Base-by-base conservation (phyloP, 306 rosid genomes). In the Quercus mongolica region DNA sequence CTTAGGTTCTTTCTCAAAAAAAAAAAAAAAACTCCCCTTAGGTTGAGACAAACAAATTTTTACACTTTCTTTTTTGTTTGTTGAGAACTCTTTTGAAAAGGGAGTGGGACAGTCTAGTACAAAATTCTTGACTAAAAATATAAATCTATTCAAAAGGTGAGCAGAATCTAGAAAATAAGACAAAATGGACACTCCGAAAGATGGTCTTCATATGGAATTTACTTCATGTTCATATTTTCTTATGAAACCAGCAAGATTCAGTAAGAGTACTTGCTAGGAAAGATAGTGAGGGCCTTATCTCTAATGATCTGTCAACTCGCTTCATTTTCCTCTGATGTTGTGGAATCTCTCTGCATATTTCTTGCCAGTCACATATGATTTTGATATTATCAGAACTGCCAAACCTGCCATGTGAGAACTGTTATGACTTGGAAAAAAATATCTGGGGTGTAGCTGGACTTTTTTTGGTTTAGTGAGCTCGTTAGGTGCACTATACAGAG, bases 391-490 rank as follows among this genome's bases (percentile, higher is more conserved):
- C 79, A 75, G 82, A 82, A 61, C 23, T 74, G 73, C 78, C 77
- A 87, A 38, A 82, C 76, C 78, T 72, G 56, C 78, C 86, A 55
- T 75, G 67, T 76, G 90, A 84, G 76, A 87, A 85, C 54, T 67
- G 57, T 75, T 85, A 82, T 76, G 89, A 91, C 78, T 76, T 80
- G 77, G 92, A 89, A 69, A 98, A 92, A 80, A 97, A 95, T 83
- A 86, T 90, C 76, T 92, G 97, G 97, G 99, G 96, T 84, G 88
- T 95, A 81, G 90, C 98, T 84, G 99, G 99, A 80, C 92, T 95
- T 83, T 92, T 74, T 86, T 92, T 82, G 98, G 99, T 83, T 86
- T 92, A 87, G 92, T 91, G 20, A 85, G 86, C 73, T 84, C 92
- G 59, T 73, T 91, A 28, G 73, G 87, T 83, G 94, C 97, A 71